Percentiles rank a stretch among this genome's conserved stretches.
These are phyloP conservation scores for Dysphania ambrosioides DNA, from an alignment of 148 eudicot species.

Conservation along the genomic window DNA sequence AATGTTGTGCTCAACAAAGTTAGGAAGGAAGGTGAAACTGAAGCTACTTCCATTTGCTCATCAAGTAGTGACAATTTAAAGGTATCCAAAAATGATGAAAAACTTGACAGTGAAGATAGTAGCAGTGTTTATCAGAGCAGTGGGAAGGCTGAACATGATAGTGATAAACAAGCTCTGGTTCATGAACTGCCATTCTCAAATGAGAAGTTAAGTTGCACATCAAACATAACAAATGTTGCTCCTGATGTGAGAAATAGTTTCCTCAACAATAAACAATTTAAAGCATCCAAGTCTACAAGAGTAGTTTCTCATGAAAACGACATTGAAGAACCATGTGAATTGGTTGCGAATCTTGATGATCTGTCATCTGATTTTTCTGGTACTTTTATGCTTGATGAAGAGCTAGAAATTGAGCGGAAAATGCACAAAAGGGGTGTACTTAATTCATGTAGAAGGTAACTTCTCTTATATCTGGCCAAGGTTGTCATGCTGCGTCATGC, in stretches of 20 bases:
- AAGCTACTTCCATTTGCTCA: constrained; percentile 20
- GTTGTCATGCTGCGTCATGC: too few species aligned
- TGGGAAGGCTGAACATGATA: constrained; percentile 23
- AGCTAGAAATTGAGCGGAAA: constrained; percentile 66
- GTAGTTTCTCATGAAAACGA: constrained; percentile 22
- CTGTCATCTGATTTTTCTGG: constrained; percentile 52
- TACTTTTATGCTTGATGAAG: constrained; percentile 95
- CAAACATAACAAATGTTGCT: constrained; percentile 14
- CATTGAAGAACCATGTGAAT: constrained; percentile 27
- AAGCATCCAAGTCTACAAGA: constrained; percentile 27
- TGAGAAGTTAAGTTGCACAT: constrained; percentile 24
- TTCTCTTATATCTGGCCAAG: constrained; percentile 3
- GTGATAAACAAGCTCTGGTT: constrained; percentile 26
- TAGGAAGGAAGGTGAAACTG: constrained; percentile 18
- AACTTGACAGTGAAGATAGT: constrained; percentile 13
- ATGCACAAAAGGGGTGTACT: constrained; percentile 31
- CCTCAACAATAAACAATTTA: constrained; percentile 15
- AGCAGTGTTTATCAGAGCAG: constrained; percentile 16
- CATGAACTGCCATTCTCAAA: constrained; percentile 21
- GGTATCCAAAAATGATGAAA: constrained; percentile 20
- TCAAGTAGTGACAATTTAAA: constrained; percentile 26
- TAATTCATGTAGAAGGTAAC: constrained; percentile 53
- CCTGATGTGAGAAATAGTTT: constrained; percentile 10
- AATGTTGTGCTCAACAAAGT: constrained; percentile 23
- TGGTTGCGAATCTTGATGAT: constrained; percentile 38